Base-by-base conservation (phyloP, 371 early-diverging fungal genomes). In the Parasitella parasitica region DNA sequence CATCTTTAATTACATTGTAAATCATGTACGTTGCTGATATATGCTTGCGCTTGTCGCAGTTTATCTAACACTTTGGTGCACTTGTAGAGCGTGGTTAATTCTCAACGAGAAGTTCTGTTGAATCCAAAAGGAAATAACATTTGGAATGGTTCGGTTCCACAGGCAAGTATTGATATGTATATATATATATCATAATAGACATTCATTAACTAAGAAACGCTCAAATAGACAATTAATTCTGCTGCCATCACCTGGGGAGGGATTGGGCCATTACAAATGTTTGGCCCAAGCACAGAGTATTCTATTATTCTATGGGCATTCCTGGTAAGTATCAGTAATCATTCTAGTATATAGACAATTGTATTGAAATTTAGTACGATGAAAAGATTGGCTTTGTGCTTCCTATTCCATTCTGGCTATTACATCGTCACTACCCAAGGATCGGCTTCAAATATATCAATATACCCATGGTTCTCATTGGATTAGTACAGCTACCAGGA, bases 241-340 rank as follows among this genome's bases (percentile, higher is more conserved):
- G 85, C 86, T 35, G 87, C 83, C 36, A 81, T 83, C 22, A 87
- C 87, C 43, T 89, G 88, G 91, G 92, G 92, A 54, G 82, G 86
- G 3, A 80, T 92, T 27, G 91, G 91, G 11, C 92, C 94, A 13
- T 55, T 73, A 24, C 78, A 71, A 48, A 86, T 89, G 84, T 89
- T 91, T 65, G 84, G 91, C 15, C 73, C 80, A 2, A 73, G 66
- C 4, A 84, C 88, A 6, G 63, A 76, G 16, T 93, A 93, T 76
- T 82, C 83, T 55, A 70, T 83, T 0, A 59, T 82, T 30, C 66
- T 77, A n/a, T 82, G 78, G 80, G 77, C 74, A 4, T 80, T 82
- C 58, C 5, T 82, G 12, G 66, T 62, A 55, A 48, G 54, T 36
- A 11, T 64, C 4, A 16, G 20, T 3, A 41, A 41, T 13, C 5